Conservation (phyloP, 306 rosid genomes). For the Senna siamea region DNA sequence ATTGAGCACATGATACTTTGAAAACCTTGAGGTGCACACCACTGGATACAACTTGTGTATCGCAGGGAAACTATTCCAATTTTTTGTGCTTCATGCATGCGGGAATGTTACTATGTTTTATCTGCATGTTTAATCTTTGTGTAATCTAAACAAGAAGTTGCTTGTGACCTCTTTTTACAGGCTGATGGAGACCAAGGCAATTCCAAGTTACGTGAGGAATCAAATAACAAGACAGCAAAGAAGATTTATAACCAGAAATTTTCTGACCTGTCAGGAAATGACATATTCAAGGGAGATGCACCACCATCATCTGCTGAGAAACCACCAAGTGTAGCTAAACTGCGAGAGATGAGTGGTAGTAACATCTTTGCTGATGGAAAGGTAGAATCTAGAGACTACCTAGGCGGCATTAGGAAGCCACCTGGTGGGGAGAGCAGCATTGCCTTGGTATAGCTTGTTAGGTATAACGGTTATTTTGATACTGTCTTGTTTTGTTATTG, state of each 20-base stretch:
- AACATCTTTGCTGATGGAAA: conserved; percentile 98
- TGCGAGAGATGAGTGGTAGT: conserved; percentile 91
- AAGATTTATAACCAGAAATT: conserved; percentile 80
- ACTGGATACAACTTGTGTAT: neutral
- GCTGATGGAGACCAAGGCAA: conserved; percentile 54
- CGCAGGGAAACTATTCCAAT: neutral
- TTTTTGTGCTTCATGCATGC: conserved; percentile 27
- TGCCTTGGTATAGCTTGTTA: conserved; percentile 80
- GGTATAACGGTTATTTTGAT: conserved; percentile 68
- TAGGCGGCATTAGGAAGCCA: conserved; percentile 97
- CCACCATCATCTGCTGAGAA: conserved; percentile 80
- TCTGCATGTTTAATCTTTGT: neutral
- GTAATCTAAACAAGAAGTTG: conserved; percentile 8
- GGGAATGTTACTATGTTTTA: conserved; percentile 8
- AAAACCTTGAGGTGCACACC: conserved; percentile 2
- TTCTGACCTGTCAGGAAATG: conserved; percentile 79
- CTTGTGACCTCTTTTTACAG: conserved; percentile 44
- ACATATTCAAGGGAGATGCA: conserved; percentile 80
- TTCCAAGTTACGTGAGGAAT: conserved; percentile 51
- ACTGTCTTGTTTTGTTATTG: conserved; percentile 58
- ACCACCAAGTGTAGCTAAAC: conserved; percentile 75
- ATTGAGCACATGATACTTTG: conserved; percentile 7
- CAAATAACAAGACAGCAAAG: conserved; percentile 75
- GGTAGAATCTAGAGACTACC: conserved; percentile 84
- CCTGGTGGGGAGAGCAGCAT: conserved; percentile 99